Percentiles rank a stretch among this genome's conserved stretches.
phyloP scores from a whole-genome alignment of 1,284 basidiomycete species.

The Cutaneotrichosporon sp. region DNA sequence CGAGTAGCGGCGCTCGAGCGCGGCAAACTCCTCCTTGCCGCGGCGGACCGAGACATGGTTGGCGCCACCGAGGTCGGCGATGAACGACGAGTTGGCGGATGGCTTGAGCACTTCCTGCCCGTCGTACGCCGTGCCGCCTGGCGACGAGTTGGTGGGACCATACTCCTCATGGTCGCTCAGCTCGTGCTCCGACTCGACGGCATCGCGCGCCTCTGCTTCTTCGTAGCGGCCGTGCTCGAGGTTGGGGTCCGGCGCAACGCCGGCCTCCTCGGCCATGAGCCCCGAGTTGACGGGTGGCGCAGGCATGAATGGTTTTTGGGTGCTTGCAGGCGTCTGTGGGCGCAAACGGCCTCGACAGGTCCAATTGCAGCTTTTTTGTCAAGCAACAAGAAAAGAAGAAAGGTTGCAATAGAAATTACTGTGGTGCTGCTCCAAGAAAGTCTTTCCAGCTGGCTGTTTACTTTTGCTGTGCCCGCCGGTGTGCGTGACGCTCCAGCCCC shows the following conservation, averaged over 20 bases:
- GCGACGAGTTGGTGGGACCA: background rate
- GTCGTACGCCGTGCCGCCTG: background rate
- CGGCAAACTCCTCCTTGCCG: conserved; percentile 41
- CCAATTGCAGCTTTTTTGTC: no score
- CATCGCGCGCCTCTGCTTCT: background rate
- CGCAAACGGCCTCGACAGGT: no score
- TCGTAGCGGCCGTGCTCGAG: background rate
- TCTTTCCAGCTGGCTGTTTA: no score
- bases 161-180: background rate
- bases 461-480: no score
- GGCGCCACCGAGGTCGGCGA: conserved; percentile 29
- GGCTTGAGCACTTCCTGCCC: background rate
- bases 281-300: background rate
- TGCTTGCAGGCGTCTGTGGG: no score
- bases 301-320: background rate
- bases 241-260: background rate
- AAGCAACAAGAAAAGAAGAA: no score
- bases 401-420: no score
- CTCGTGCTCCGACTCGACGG: background rate
- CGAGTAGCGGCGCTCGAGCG: conserved; percentile 40
- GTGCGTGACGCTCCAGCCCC: no score
- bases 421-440: no score
- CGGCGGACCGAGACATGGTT: conserved; percentile 32
- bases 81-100: conserved; percentile 24
- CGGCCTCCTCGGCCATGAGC: background rate